Base-by-base conservation (phyloP, 2,329 filamentous ascomycete species). In the Xylariales sp. region DNA sequence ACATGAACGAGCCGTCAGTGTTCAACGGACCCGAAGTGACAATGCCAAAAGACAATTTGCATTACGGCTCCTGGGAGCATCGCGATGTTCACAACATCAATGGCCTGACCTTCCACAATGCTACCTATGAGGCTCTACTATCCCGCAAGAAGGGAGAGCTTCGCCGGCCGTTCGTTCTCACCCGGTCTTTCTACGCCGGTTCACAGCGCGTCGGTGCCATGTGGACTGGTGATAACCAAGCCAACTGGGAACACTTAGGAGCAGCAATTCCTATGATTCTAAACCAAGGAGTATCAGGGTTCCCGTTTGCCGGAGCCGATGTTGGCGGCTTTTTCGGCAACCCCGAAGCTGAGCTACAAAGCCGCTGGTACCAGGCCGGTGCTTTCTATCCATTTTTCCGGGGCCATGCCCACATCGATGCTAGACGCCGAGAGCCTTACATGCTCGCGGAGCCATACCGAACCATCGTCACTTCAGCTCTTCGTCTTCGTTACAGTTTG, bases 151-250 rank as follows among this genome's bases (percentile, higher is more conserved):
- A 94, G 80, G 93, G 93, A 60, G 94, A 97, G 80, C 82, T 91
- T 34, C 90, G 91, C 41, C 91, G 96, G 5, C 96, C 96, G 0
- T 99, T 99, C 77, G 89, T 97, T 10, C 87, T 99, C 59, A 99
- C 96, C 0, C 91, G 96, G 39, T 92, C 94, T 0, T 99, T 97
- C 83, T 99, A 91, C 78, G 89, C 95, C 12, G 96, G 96, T 43
- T 94, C 92, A 63, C 96, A 99, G 81, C 90, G 95, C 64, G 83
- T 93, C 49, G 93, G 93, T 70, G 95, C 96, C 67, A 97, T 97
- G 94, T 99, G 96, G 96, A 99, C 96, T 23, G 96, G 96, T 68
- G 96, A 99, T 78, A 99, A 99, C 82, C 92, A 96, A 79, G 96
- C 96, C 10, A 90, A 88, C 30, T 99, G 96, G 96, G 89, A 90